These are phyloP conservation scores for Picea abies DNA, from an alignment of 83 land plant species.

Conservation along the genomic window DNA sequence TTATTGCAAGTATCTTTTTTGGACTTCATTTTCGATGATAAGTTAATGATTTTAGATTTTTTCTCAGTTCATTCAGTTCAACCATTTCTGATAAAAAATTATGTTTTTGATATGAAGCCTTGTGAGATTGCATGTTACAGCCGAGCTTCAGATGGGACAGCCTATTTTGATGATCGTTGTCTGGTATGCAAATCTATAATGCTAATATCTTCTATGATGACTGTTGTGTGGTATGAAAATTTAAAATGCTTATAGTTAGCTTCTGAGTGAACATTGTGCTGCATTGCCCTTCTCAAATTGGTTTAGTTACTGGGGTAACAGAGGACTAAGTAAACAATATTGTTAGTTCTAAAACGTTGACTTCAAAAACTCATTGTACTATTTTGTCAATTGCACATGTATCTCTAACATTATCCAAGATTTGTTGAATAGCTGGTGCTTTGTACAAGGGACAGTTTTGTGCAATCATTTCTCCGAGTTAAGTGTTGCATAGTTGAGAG, in stretches of 20 bases:
- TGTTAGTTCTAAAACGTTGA: neutral
- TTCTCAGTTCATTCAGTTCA: neutral
- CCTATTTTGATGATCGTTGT: conserved; percentile 77
- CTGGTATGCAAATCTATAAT: conserved; percentile 51
- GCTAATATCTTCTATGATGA: neutral
- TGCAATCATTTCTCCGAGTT: neutral
- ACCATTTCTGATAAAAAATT: conserved; percentile 9
- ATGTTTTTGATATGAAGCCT: conserved; percentile 48
- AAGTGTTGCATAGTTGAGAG: neutral
- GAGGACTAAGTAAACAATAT: too few species aligned
- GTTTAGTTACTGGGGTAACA: neutral
- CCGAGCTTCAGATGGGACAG: conserved; percentile 75
- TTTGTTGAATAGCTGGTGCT: neutral
- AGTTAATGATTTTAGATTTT: neutral
- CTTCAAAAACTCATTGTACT: neutral
- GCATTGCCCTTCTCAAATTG: conserved; percentile 3
- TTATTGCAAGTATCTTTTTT: neutral
- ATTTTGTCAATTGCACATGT: neutral
- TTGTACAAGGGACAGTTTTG: neutral
- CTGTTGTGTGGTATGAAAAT: neutral
- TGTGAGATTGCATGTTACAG: conserved; percentile 88
- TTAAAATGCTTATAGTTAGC: too few species aligned
- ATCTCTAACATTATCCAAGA: neutral
- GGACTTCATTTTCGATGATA: neutral
- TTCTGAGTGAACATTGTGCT: neutral